Percentiles rank a stretch among this genome's conserved stretches.
Conservation (phyloP, 2,329 filamentous ascomycete genomes). For the Helminthosporium solani region DNA sequence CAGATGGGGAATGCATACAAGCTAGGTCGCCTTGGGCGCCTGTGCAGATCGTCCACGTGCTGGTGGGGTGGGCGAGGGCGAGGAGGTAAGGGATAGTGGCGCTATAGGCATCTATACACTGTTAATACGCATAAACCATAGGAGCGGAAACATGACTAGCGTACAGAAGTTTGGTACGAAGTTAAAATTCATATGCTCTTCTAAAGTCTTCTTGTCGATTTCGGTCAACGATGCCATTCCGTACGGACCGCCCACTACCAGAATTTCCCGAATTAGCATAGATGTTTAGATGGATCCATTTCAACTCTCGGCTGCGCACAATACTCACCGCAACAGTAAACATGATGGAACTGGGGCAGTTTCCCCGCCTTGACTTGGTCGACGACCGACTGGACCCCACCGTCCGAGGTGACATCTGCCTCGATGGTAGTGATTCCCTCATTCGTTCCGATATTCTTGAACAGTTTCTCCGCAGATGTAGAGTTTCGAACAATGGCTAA, state of each 20-base stretch:
- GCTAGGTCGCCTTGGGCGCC: conserved; percentile 10
- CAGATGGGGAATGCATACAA: too few species aligned
- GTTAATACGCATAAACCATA: too few species aligned
- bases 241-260: conserved; percentile 7
- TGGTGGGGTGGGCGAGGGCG: conserved; percentile 3
- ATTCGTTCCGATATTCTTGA: conserved; percentile 3
- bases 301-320: background rate
- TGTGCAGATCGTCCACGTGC: conserved; percentile 10
- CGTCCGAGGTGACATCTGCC: conserved; percentile 5
- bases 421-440: conserved; percentile 10
- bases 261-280: too few species aligned
- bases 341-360: conserved; percentile 13
- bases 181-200: background rate
- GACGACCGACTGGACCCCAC: conserved; percentile 6
- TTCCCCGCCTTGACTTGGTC: conserved; percentile 6
- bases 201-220: conserved; percentile 2
- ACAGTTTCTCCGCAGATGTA: conserved; percentile 10
- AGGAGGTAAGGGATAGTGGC: conserved; percentile 11
- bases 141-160: background rate
- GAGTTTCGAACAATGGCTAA: conserved; percentile 13
- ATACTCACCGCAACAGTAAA: conserved; percentile 8
- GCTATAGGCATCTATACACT: conserved; percentile 8
- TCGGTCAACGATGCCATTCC: background rate
- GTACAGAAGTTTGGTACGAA: conserved; percentile 12
- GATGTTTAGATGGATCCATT: too few species aligned